Evolutionary conservation across 1,139 yeast species (phyloP).

Genomic region (Yamadazyma taylorii): DNA sequence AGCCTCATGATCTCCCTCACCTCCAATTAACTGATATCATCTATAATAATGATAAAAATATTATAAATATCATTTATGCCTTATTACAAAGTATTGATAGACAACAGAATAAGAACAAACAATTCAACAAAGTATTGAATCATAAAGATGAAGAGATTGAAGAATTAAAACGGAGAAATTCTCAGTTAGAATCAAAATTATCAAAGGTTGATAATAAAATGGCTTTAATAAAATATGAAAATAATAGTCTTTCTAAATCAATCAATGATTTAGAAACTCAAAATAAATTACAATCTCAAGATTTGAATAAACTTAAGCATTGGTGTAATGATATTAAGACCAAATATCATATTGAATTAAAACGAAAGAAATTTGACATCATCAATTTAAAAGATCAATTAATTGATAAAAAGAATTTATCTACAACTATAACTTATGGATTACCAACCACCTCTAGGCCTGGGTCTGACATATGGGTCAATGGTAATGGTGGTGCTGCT

Average conservation of each 20-base stretch:
- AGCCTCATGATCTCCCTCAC: constrained; percentile 15
- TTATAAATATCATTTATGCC: constrained; percentile 44
- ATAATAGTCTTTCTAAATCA: constrained; percentile 16
- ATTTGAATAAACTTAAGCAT: constrained; percentile 28
- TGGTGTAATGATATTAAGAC: constrained; percentile 34
- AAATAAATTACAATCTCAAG: constrained; percentile 32
- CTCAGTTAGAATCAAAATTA: constrained; percentile 22
- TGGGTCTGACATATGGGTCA: constrained; percentile 2
- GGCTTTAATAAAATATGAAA: constrained; percentile 14
- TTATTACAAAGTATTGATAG: constrained; percentile 41
- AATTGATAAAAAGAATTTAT: constrained; percentile 34
- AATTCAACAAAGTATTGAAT: constrained; percentile 30
- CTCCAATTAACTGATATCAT: constrained; percentile 29
- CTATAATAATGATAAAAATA: constrained; percentile 43
- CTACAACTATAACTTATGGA: constrained; percentile 35
- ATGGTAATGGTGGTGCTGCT: not conserved
- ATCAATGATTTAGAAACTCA: constrained; percentile 21
- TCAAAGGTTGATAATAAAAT: constrained; percentile 11
- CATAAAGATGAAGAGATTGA: constrained; percentile 33
- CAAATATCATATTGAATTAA: constrained; percentile 43
- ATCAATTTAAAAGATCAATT: constrained; percentile 41
- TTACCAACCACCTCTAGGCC: constrained; percentile 4
- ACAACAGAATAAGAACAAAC: constrained; percentile 33
- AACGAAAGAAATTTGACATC: constrained; percentile 36
- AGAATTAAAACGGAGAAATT: constrained; percentile 25